A percentile compares a stretch with the other conserved stretches of the same genome.
Conservation (phyloP, 2,329 filamentous ascomycete genomes). For the Plenodomus lindquistii region DNA sequence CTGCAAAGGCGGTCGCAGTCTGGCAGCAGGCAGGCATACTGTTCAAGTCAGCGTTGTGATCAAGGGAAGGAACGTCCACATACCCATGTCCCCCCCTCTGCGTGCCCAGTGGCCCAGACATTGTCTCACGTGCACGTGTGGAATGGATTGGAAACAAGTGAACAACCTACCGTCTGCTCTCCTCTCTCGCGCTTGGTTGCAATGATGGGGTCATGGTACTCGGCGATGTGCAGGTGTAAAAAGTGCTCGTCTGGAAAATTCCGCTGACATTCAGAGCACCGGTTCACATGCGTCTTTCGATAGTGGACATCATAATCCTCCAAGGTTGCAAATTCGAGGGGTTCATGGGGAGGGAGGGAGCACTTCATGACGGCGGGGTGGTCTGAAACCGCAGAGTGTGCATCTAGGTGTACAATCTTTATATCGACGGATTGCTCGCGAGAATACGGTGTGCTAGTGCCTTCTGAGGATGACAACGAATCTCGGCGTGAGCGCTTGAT, state of each 20-base stretch:
- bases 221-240: constrained; percentile 81
- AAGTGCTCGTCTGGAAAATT: constrained; percentile 88
- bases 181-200: constrained; percentile 74
- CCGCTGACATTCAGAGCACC: constrained; percentile 80
- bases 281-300: constrained; percentile 75
- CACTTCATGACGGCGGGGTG: constrained; percentile 69
- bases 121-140: neutral
- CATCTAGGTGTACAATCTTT: constrained; percentile 62
- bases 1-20: constrained; percentile 83
- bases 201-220: constrained; percentile 83
- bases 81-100: constrained; percentile 5
- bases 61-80: constrained; percentile 2
- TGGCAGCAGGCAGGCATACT: constrained; percentile 90
- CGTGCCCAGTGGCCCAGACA: neutral
- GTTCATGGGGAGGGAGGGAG: constrained; percentile 77
- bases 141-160: constrained; percentile 1
- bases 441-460: constrained; percentile 36
- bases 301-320: constrained; percentile 89
- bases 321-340: constrained; percentile 72
- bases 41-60: constrained; percentile 10
- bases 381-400: constrained; percentile 25
- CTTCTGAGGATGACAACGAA: constrained; percentile 50
- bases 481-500: constrained; percentile 62
- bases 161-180: constrained; percentile 74
- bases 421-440: constrained; percentile 31